Base-by-base conservation (phyloP, 1,284 basidiomycete genomes). In the Malassezia caprae region DNA sequence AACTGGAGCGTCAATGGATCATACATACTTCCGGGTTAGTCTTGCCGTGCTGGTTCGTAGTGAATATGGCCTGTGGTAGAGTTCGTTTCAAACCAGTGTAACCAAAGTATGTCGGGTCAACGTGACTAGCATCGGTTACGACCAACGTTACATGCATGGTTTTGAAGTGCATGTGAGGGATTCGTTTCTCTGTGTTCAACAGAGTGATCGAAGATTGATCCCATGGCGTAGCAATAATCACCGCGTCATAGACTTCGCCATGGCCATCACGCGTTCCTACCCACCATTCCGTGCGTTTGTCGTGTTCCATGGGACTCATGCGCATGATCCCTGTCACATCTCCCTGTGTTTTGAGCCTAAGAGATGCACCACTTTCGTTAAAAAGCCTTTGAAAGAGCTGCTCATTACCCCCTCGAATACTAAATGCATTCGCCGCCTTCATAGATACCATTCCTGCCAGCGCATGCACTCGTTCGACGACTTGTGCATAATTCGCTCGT, bases 111-210 rank as follows among this genome's bases (percentile, higher is more conserved):
- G 77, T 76, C 0, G 87, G 78, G 59, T 82, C 79, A 3, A 86
- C 80, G 3, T 76, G 76, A 2, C 82, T 75, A 1, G 84, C 78
- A 3, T 82, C 84, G 1, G 93, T 96, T 12, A 85, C 81, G 43
- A 96, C 78, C 15, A 93, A 80, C 7, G 93, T 94, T 47, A 94
- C 90, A 71, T 94, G 87, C 4, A 96, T 81, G 58, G 80, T 82
- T 27, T 90, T 81, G 69, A 93, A 96, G 12, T 83, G 81, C 61
- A 86, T 84, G 19, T 77, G 67, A 1, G 84, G 84, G 28, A 88
- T 80, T 42, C 78, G 77, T 17, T 78, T 47, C 4, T 59, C 50
- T 6, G 72, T 68, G 49, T 71, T 69, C 23, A 74, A 53, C n/a
- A 74, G 55, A 19, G 69, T 65, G 34, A 74, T 69, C 3, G 58